phyloP scores from a whole-genome alignment of 176 grass and related monocot species.

The Pontederia paniculata region DNA sequence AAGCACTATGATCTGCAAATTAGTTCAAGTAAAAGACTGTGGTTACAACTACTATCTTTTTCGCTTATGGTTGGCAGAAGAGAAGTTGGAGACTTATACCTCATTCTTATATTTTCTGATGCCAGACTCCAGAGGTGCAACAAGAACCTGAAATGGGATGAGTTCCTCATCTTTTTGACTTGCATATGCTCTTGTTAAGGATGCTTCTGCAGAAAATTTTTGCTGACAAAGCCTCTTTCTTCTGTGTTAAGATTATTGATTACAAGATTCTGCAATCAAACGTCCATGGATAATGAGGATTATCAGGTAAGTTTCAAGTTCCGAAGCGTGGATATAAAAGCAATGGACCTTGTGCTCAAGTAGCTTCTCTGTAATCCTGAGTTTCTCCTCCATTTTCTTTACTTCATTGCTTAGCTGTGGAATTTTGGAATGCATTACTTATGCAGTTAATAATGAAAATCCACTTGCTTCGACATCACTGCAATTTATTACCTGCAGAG shows the following conservation, averaged over 20 bases:
- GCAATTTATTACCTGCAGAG: constrained; percentile 67
- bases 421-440: constrained; percentile 4
- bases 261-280: constrained; percentile 56
- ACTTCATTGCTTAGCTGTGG: constrained; percentile 70
- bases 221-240: constrained; percentile 65
- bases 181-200: constrained; percentile 60
- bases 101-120: constrained; percentile 64
- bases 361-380: constrained; percentile 50
- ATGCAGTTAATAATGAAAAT: not conserved
- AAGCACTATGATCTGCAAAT: constrained; percentile 52
- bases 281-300: too few relatives aligned
- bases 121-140: constrained; percentile 74
- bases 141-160: constrained; percentile 61
- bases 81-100: constrained; percentile 21
- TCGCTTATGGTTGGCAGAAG: not conserved
- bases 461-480: constrained; percentile 13
- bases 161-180: constrained; percentile 65
- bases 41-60: too few relatives aligned
- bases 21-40: not conserved
- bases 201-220: constrained; percentile 71
- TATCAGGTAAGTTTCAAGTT: too few relatives aligned
- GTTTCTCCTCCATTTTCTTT: constrained; percentile 70
- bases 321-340: too few relatives aligned
- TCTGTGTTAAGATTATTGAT: constrained; percentile 60
- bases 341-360: constrained; percentile 58